Percentiles rank a stretch among this genome's conserved stretches.
Conservation (phyloP, 768 basidiomycete species). For the Rhodotorula paludigena region DNA sequence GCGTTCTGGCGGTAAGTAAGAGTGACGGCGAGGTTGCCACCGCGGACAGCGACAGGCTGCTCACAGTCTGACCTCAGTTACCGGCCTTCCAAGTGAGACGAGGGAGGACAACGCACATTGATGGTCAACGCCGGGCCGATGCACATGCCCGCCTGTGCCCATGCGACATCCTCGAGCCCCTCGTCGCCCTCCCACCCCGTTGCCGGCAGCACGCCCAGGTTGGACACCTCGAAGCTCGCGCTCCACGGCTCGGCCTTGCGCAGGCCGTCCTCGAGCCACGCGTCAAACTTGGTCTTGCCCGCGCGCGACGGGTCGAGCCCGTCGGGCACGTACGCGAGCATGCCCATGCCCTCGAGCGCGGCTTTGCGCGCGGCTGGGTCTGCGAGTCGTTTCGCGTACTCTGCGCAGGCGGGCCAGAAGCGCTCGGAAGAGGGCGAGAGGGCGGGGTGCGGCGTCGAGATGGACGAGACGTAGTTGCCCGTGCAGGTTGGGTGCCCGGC, state of each 20-base stretch:
- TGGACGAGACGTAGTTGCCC: slow-evolving; percentile 15
- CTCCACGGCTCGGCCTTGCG: not conserved
- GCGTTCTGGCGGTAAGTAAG: not conserved
- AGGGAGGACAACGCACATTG: slow-evolving; percentile 4
- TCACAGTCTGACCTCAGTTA: not conserved
- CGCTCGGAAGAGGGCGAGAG: slow-evolving; percentile 52
- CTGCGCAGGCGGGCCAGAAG: not conserved
- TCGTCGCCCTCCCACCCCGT: slow-evolving; percentile 8
- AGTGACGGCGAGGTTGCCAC: slow-evolving; percentile 6
- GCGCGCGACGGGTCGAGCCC: not conserved
- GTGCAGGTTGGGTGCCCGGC: not conserved
- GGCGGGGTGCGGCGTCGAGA: slow-evolving; percentile 47
- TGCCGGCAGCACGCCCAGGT: slow-evolving; percentile 9
- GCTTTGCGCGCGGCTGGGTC: not conserved
- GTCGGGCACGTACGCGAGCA: slow-evolving; percentile 2
- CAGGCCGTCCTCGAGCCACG: not conserved
- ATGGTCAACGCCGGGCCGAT: not conserved
- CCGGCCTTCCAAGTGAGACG: not conserved
- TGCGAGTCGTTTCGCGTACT: not conserved
- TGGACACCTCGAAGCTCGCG: slow-evolving; percentile 18
- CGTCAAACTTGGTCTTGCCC: not conserved
- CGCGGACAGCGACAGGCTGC: slow-evolving; percentile 12
- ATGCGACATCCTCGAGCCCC: slow-evolving; percentile 3
- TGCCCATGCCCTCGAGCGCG: slow-evolving; percentile 1
- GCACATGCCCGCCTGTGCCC: slow-evolving; percentile 10